Conservation (phyloP, 208 protist genomes). For the Phytomonas sp. region DNA sequence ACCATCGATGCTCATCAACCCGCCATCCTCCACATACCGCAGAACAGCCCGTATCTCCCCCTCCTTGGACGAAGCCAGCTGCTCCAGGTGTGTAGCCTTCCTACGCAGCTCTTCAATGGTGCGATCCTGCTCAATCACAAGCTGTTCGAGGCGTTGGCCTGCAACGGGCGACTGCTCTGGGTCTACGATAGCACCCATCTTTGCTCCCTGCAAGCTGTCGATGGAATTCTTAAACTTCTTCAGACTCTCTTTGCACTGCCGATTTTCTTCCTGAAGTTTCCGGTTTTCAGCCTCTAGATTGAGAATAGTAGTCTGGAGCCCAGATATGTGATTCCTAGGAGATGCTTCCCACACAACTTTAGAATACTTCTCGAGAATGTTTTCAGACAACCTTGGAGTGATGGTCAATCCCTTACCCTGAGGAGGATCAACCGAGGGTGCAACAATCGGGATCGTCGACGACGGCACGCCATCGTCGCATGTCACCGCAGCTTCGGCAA, state of each 20-base stretch:
- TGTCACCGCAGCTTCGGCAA: too few species aligned
- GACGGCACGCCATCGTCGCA: too few species aligned
- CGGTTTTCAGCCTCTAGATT: conserved; percentile 57
- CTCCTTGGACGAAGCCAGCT: conserved; percentile 27
- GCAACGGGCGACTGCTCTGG: too few species aligned
- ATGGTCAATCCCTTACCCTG: too few species aligned
- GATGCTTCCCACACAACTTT: too few species aligned
- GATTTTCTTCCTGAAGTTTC: conserved; percentile 34
- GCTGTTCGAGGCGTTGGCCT: too few species aligned
- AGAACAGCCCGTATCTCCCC: conserved; percentile 42
- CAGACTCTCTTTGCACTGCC: conserved; percentile 27
- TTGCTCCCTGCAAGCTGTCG: conserved; percentile 33
- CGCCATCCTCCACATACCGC: conserved; percentile 32
- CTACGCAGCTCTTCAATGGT: conserved; percentile 32
- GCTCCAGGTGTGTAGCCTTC: conserved; percentile 24
- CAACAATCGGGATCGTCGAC: too few species aligned
- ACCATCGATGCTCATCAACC: conserved; percentile 15
- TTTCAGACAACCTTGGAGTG: too few species aligned
- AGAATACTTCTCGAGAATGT: too few species aligned
- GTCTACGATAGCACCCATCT: too few species aligned
- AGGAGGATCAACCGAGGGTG: too few species aligned
- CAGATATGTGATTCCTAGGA: conserved; percentile 39
- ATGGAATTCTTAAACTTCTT: conserved; percentile 39
- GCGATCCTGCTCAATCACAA: conserved; percentile 38
- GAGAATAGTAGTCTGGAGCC: conserved; percentile 36